phyloP scores from a whole-genome alignment of 2,329 filamentous ascomycete genomes.

The Colletotrichum plurivorum region DNA sequence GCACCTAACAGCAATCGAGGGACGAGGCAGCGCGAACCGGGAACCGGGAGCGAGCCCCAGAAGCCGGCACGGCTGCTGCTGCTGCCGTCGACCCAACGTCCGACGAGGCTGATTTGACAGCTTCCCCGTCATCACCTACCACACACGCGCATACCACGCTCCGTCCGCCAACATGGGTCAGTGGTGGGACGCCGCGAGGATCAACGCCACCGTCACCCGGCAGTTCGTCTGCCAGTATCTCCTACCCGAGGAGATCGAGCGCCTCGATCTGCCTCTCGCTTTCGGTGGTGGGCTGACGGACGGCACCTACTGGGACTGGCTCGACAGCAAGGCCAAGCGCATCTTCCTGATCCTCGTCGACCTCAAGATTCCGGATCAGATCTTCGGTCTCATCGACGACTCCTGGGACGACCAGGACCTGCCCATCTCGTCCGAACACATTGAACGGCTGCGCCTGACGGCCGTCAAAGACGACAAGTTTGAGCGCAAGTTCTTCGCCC shows the following conservation, averaged over 20 bases:
- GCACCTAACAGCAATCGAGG: constrained; percentile 26
- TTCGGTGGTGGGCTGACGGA: constrained; percentile 80
- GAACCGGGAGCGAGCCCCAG: constrained; percentile 3
- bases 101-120: constrained; percentile 16
- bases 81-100: neutral
- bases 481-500: constrained; percentile 78
- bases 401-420: constrained; percentile 84
- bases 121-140: neutral
- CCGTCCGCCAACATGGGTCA: constrained; percentile 38
- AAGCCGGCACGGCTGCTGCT: constrained; percentile 3
- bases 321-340: constrained; percentile 76
- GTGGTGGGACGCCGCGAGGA: constrained; percentile 81
- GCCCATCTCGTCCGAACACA: constrained; percentile 76
- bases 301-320: constrained; percentile 85
- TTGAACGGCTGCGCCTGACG: constrained; percentile 74
- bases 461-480: constrained; percentile 71
- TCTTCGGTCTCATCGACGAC: constrained; percentile 81
- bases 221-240: constrained; percentile 77
- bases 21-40: constrained; percentile 17
- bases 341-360: constrained; percentile 81
- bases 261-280: constrained; percentile 72
- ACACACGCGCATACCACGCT: neutral
- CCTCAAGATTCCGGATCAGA: constrained; percentile 78
- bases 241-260: constrained; percentile 72
- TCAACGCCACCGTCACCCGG: constrained; percentile 78